These are phyloP conservation scores for Colletotrichum aenigma DNA, from an alignment of 2,329 filamentous ascomycete genomes.

Conservation along the genomic window DNA sequence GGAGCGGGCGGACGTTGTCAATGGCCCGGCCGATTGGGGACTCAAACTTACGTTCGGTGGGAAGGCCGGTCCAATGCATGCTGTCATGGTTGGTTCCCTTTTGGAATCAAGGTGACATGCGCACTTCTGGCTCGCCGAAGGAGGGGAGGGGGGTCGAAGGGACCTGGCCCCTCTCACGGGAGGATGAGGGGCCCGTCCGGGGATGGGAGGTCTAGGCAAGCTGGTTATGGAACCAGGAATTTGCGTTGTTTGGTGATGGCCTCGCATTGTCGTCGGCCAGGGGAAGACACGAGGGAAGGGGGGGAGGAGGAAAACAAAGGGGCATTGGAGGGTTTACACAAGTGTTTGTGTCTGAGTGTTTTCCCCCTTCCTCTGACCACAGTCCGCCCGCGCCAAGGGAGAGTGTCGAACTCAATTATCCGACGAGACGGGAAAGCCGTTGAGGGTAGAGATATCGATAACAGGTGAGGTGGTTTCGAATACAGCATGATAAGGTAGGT, in stretches of 20 bases:
- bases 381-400: background rate
- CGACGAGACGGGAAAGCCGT: background rate
- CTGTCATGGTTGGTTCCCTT: background rate
- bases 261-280: background rate
- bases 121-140: background rate
- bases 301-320: background rate
- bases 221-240: background rate
- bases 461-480: constrained; percentile 8
- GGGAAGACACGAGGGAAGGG: background rate
- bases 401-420: background rate
- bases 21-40: background rate
- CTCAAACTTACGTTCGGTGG: background rate
- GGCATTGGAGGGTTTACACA: background rate
- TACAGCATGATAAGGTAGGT: background rate
- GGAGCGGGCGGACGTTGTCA: constrained; percentile 7
- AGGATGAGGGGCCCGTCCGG: background rate
- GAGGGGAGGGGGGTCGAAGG: background rate
- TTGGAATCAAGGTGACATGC: background rate
- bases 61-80: background rate
- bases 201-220: background rate
- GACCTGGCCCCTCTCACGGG: background rate
- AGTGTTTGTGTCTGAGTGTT: background rate
- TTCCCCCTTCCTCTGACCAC: background rate
- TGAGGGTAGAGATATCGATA: background rate
- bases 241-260: constrained; percentile 2